Conservation (phyloP, 257 asterid species). For the Fraxinus americana region DNA sequence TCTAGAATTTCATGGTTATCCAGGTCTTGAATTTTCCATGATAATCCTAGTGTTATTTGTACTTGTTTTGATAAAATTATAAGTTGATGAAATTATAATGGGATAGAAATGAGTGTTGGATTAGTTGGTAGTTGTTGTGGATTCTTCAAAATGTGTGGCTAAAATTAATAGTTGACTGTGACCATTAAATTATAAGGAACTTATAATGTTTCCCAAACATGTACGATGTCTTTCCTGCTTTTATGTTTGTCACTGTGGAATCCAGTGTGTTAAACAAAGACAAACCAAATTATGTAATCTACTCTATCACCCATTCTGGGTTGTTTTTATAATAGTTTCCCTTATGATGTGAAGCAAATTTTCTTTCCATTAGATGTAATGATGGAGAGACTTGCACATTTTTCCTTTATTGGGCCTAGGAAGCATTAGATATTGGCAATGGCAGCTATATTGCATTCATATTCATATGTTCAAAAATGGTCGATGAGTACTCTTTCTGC, state of each 20-base stretch:
- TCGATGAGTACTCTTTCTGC: not conserved
- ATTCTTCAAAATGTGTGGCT: too few species aligned
- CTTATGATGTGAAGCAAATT: not conserved
- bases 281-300: not conserved
- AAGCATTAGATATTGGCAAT: conserved; percentile 1
- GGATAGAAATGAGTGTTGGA: too few species aligned
- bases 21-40: not conserved
- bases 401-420: conserved; percentile 5
- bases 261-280: not conserved
- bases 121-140: too few species aligned
- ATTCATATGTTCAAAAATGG: not conserved
- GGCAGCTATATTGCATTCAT: not conserved
- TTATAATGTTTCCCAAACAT: too few species aligned
- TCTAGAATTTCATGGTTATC: not conserved
- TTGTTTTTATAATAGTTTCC: not conserved
- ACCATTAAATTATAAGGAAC: too few species aligned
- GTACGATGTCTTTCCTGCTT: not conserved
- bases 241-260: not conserved
- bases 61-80: too few species aligned
- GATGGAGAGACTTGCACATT: not conserved
- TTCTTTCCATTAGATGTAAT: not conserved
- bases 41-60: not conserved
- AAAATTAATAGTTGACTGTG: too few species aligned
- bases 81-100: too few species aligned
- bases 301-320: not conserved